phyloP scores from a whole-genome alignment of 2,329 filamentous ascomycete genomes.

The Aspergillus bombycis region DNA sequence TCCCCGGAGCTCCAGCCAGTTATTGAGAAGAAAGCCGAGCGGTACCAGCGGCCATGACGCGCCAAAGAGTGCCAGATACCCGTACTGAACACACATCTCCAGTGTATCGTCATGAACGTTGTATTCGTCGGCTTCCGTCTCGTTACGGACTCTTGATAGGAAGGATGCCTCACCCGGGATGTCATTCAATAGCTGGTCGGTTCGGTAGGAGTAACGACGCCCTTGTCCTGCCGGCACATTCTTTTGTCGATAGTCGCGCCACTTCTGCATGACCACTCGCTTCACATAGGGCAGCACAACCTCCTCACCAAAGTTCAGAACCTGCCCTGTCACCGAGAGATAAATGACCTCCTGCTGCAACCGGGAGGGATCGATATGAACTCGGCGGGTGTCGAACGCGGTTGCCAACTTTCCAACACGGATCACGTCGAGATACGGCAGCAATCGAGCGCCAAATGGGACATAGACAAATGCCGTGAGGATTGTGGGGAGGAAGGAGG shows the following conservation, averaged over 20 bases:
- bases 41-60: slow-evolving; percentile 94
- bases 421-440: slow-evolving; percentile 86
- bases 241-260: slow-evolving; percentile 43
- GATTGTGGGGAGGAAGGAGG: slow-evolving; percentile 89
- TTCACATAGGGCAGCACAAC: slow-evolving; percentile 84
- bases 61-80: slow-evolving; percentile 88
- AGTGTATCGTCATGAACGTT: slow-evolving; percentile 89
- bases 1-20: slow-evolving; percentile 92
- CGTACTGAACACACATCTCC: slow-evolving; percentile 90
- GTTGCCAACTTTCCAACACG: slow-evolving; percentile 55
- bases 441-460: slow-evolving; percentile 80
- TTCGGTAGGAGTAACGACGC: slow-evolving; percentile 38
- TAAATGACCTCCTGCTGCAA: slow-evolving; percentile 93
- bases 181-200: slow-evolving; percentile 62
- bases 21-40: slow-evolving; percentile 87
- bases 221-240: slow-evolving; percentile 37
- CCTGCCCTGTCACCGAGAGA: slow-evolving; percentile 90
- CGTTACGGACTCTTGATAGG: slow-evolving; percentile 76
- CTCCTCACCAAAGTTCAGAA: slow-evolving; percentile 85
- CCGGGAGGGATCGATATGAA: slow-evolving; percentile 79
- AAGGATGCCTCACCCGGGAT: slow-evolving; percentile 78
- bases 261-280: slow-evolving; percentile 74
- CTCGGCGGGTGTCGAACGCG: slow-evolving; percentile 48
- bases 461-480: slow-evolving; percentile 94
- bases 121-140: slow-evolving; percentile 81